Percentiles rank a stretch among this genome's conserved stretches.
phyloP scores from a whole-genome alignment of 2,329 filamentous ascomycete genomes.

The Biscogniauxia sp. region DNA sequence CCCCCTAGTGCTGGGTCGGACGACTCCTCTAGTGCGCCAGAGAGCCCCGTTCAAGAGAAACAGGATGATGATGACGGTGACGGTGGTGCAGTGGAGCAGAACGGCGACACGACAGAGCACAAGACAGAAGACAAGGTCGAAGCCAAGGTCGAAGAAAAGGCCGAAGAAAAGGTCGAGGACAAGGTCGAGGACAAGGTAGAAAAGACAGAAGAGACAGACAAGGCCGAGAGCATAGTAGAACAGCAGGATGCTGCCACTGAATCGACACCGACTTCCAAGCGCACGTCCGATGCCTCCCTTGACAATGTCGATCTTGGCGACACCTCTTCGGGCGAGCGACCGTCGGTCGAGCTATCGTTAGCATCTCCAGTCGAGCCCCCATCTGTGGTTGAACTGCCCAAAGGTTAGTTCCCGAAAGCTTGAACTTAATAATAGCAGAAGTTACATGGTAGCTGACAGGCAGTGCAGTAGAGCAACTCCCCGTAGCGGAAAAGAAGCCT shows the following conservation, averaged over 20 bases:
- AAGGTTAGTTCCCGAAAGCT: slow-evolving; percentile 19
- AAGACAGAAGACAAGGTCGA: not conserved
- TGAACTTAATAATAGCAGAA: not conserved
- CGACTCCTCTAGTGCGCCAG: slow-evolving; percentile 15
- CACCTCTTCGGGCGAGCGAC: slow-evolving; percentile 37
- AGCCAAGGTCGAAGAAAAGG: not conserved
- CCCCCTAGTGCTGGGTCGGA: slow-evolving; percentile 28
- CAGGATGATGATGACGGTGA: slow-evolving; percentile 11
- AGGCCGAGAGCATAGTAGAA: not conserved
- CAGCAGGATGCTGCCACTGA: slow-evolving; percentile 17
- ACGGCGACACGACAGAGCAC: slow-evolving; percentile 12
- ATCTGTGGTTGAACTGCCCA: slow-evolving; percentile 20
- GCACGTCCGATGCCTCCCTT: slow-evolving; percentile 47
- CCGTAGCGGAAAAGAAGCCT: slow-evolving; percentile 37
- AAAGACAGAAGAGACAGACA: not conserved
- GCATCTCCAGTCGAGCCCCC: not conserved
- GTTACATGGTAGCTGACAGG: slow-evolving; percentile 5
- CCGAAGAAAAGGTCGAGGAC: slow-evolving; percentile 1
- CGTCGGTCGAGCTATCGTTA: not conserved
- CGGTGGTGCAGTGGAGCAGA: slow-evolving; percentile 20
- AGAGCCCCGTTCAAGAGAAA: slow-evolving; percentile 22
- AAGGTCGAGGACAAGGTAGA: not conserved
- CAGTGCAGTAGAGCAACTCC: slow-evolving; percentile 27
- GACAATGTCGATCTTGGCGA: slow-evolving; percentile 68
- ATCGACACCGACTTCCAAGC: slow-evolving; percentile 41